phyloP scores from a whole-genome alignment of 1,284 basidiomycete species.

The Cryptococcus depauperatus region DNA sequence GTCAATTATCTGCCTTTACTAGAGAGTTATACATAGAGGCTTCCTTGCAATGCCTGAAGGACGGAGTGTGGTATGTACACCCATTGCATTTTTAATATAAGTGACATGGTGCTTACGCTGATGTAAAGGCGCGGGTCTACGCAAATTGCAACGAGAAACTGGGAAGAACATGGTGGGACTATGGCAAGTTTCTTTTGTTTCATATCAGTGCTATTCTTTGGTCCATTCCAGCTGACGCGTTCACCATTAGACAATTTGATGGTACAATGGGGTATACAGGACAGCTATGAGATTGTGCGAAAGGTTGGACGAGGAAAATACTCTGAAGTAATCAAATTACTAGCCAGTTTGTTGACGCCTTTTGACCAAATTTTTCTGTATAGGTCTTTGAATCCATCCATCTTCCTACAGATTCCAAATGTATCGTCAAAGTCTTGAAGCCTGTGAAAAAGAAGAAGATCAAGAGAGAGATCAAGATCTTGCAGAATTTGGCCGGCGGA shows the following conservation, averaged over 20 bases:
- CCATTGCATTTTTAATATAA: background rate
- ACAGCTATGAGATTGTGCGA: conserved; percentile 96
- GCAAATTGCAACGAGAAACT: conserved; percentile 54
- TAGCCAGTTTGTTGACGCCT: background rate
- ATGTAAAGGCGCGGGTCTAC: conserved; percentile 50
- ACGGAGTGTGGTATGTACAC: conserved; percentile 24
- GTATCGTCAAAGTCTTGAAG: conserved; percentile 97
- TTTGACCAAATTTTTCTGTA: background rate
- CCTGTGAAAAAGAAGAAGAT: conserved; percentile 99
- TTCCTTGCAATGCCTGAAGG: conserved; percentile 6
- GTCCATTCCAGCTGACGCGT: too few species aligned
- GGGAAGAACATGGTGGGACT: conserved; percentile 55
- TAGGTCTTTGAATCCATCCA: conserved; percentile 97
- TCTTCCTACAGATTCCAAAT: conserved; percentile 85
- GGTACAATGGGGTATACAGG: conserved; percentile 90
- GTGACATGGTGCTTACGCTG: background rate
- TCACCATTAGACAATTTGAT: conserved; percentile 87
- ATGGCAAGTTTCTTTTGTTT: conserved; percentile 48
- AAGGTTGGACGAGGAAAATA: conserved; percentile 97
- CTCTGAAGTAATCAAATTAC: conserved; percentile 62
- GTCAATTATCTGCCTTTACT: too few species aligned
- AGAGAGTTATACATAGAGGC: too few species aligned
- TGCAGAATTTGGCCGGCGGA: conserved; percentile 93
- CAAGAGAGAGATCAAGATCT: conserved; percentile 97
- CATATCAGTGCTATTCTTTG: too few species aligned